A percentile compares a stretch with the other conserved stretches of the same genome.
Evolutionary conservation across 2,329 filamentous ascomycete genomes (phyloP).

Genomic region (Ramularia collo-cygni): DNA sequence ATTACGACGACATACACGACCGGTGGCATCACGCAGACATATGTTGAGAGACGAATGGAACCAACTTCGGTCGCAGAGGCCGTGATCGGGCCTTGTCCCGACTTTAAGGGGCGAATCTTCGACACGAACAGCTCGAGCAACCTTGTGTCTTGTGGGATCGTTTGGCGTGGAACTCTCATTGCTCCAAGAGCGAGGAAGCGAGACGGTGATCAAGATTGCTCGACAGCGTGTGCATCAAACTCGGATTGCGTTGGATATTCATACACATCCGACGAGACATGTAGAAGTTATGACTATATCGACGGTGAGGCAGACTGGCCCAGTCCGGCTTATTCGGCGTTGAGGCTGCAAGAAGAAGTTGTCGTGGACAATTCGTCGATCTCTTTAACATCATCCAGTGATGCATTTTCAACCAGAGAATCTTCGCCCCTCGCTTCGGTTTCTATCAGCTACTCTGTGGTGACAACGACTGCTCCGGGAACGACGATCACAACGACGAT

Average conservation of each 20-base stretch:
- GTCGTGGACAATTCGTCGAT: neutral
- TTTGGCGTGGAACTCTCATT: slow-evolving; percentile 1
- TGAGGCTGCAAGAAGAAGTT: slow-evolving; percentile 1
- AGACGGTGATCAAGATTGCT: slow-evolving; percentile 1
- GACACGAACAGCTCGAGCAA: neutral
- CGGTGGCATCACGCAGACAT: slow-evolving; percentile 2
- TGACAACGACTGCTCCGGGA: neutral
- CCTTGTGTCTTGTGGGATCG: slow-evolving; percentile 3
- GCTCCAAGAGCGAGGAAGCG: neutral
- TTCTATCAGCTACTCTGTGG: neutral
- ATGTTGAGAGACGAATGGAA: neutral
- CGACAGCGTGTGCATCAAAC: neutral
- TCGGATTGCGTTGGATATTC: slow-evolving; percentile 2
- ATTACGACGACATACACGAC: slow-evolving; percentile 2
- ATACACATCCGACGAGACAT: neutral
- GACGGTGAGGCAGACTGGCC: neutral
- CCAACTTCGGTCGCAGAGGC: slow-evolving; percentile 1
- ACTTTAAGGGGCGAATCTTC: neutral
- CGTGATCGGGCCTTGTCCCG: slow-evolving; percentile 4
- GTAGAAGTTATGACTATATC: neutral
- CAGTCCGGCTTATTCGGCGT: slow-evolving; percentile 2
- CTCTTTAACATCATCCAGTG: neutral
- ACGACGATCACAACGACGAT: neutral
- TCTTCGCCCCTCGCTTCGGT: neutral
- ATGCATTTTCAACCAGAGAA: neutral